A percentile compares a stretch with the other conserved stretches of the same genome.
phyloP scores from a whole-genome alignment of 192 early-diverging fungal species.

The Diversispora epigaea region DNA sequence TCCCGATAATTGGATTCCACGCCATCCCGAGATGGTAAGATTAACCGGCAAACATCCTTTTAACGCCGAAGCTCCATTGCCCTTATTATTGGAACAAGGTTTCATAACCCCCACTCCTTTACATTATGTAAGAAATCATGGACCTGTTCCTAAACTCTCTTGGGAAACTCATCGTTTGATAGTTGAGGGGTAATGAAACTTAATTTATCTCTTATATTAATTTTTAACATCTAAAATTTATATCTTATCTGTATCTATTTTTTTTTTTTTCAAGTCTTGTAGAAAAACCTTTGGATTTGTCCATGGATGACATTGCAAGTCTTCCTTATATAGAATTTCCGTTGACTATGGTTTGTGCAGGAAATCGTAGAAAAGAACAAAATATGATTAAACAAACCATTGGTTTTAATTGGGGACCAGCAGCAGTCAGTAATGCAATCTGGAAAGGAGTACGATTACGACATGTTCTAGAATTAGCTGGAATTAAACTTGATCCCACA shows the following conservation, averaged over 20 bases:
- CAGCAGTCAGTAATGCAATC: slow-evolving; percentile 54
- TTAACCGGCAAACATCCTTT: slow-evolving; percentile 62
- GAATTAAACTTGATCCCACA: slow-evolving; percentile 35
- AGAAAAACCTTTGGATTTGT: slow-evolving; percentile 40
- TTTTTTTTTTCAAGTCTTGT: slow-evolving; percentile 43
- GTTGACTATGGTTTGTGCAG: slow-evolving; percentile 63
- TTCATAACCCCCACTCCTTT: slow-evolving; percentile 58
- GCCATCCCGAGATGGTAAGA: slow-evolving; percentile 50
- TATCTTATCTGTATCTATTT: not conserved
- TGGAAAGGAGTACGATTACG: slow-evolving; percentile 62
- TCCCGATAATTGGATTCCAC: slow-evolving; percentile 51
- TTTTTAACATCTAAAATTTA: not conserved
- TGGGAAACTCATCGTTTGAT: slow-evolving; percentile 44
- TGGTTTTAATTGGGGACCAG: slow-evolving; percentile 66
- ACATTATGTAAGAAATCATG: slow-evolving; percentile 75
- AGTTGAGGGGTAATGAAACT: slow-evolving; percentile 44
- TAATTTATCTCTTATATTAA: not conserved
- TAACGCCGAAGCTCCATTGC: slow-evolving; percentile 54
- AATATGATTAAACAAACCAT: slow-evolving; percentile 61
- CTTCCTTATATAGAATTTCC: slow-evolving; percentile 50
- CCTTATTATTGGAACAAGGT: slow-evolving; percentile 45
- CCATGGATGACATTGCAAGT: slow-evolving; percentile 53
- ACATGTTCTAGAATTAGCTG: slow-evolving; percentile 47
- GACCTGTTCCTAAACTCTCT: slow-evolving; percentile 56
- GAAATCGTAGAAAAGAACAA: slow-evolving; percentile 69